Evolutionary conservation across 495 filamentous ascomycete genomes (phyloP).

Genomic region (Poronia punctata): DNA sequence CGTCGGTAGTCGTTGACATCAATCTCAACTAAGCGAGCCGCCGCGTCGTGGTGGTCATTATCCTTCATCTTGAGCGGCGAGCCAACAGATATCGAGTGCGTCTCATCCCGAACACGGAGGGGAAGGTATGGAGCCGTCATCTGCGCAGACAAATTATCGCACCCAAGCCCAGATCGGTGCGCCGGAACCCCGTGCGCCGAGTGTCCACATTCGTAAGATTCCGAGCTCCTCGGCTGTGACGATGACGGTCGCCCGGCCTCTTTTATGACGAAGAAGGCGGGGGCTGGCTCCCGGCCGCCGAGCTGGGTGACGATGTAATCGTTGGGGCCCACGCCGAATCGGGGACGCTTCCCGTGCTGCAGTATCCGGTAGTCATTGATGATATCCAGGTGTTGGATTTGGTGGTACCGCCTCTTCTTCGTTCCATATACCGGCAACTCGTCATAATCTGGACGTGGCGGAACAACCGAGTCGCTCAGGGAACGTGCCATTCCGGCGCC

Average conservation of each 20-base stretch:
- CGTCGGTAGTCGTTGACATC: slow-evolving; percentile 36
- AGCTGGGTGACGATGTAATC: slow-evolving; percentile 10
- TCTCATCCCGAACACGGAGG: slow-evolving; percentile 9
- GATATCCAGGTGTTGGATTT: slow-evolving; percentile 15
- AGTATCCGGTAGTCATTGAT: slow-evolving; percentile 19
- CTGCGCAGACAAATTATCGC: slow-evolving; percentile 4
- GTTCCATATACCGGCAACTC: slow-evolving; percentile 11
- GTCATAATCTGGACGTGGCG: slow-evolving; percentile 13
- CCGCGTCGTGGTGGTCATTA: slow-evolving; percentile 28
- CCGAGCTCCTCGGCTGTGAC: neutral
- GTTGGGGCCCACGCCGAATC: slow-evolving; percentile 10
- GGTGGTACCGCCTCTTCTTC: slow-evolving; percentile 21
- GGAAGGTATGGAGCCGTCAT: slow-evolving; percentile 9
- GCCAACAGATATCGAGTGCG: slow-evolving; percentile 10
- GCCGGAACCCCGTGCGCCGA: slow-evolving; percentile 1
- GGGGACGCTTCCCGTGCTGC: slow-evolving; percentile 21
- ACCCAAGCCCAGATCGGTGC: neutral
- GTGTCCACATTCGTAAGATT: slow-evolving; percentile 7
- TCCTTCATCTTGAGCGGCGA: slow-evolving; percentile 10
- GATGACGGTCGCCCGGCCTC: slow-evolving; percentile 9
- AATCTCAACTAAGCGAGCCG: slow-evolving; percentile 32
- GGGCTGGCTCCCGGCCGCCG: slow-evolving; percentile 11
- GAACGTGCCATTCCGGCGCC: slow-evolving; percentile 29
- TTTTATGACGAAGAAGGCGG: slow-evolving; percentile 26
- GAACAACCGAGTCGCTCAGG: slow-evolving; percentile 26